A percentile compares a stretch with the other conserved stretches of the same genome.
These are phyloP conservation scores for Grigorovia humatica DNA, from an alignment of 805 yeast species.

Conservation along the genomic window DNA sequence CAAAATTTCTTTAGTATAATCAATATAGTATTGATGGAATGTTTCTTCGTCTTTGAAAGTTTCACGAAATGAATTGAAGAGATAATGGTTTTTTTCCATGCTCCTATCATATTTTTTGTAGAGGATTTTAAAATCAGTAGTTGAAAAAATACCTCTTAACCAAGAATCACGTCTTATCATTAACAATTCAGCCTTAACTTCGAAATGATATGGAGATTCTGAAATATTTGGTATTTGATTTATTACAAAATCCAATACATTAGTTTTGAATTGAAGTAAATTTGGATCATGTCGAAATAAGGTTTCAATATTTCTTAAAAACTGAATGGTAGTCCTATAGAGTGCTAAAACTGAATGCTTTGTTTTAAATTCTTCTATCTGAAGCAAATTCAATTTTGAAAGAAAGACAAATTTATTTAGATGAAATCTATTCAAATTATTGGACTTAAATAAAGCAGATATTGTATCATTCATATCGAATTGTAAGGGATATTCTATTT, in stretches of 20 bases:
- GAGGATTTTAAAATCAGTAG: conserved; percentile 9
- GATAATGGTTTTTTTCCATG: conserved; percentile 4
- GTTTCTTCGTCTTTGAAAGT: conserved; percentile 12
- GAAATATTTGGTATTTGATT: conserved; percentile 3
- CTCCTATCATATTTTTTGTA: conserved; percentile 5
- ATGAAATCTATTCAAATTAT: conserved; percentile 13
- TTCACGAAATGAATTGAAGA: conserved; percentile 7
- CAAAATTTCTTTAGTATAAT: conserved; percentile 37
- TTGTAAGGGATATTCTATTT: conserved; percentile 15
- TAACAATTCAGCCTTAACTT: conserved; percentile 34
- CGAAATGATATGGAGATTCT: conserved; percentile 7
- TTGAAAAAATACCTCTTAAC: conserved; percentile 19
- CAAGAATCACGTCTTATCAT: conserved; percentile 32
- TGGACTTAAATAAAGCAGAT: conserved; percentile 7
- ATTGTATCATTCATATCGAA: conserved; percentile 6
- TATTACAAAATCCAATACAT: conserved; percentile 11
- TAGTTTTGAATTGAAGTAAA: conserved; percentile 17
- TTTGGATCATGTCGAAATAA: conserved; percentile 7
- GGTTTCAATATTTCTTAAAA: conserved; percentile 8
- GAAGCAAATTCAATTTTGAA: conserved; percentile 14
- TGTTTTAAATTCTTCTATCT: conserved; percentile 5
- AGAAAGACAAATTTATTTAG: conserved; percentile 17
- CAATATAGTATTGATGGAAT: conserved; percentile 33
- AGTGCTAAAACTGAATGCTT: conserved; percentile 6
- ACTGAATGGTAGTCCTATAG: conserved; percentile 10